These are phyloP conservation scores for Phaeodactylum tricornutum DNA, from an alignment of 108 stramenopile genomes.

Conservation along the genomic window DNA sequence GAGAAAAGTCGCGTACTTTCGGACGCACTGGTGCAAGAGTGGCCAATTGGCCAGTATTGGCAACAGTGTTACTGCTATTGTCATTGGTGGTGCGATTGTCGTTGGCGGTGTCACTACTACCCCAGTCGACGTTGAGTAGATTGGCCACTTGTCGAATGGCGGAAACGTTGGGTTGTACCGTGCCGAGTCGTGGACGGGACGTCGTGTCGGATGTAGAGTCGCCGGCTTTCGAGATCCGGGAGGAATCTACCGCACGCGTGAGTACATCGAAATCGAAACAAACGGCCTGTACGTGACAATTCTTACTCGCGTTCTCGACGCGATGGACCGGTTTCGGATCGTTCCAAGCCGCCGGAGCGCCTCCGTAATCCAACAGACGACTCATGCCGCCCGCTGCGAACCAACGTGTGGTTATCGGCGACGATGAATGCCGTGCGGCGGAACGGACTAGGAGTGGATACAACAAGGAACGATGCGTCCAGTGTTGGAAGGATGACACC, in stretches of 20 bases:
- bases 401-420: too few species aligned
- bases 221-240: background rate
- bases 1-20: slow-evolving; percentile 4
- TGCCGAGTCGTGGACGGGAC: background rate
- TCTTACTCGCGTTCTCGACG: slow-evolving; percentile 59
- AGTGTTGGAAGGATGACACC: too few species aligned
- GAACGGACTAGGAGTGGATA: too few species aligned
- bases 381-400: too few species aligned
- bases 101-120: too few species aligned
- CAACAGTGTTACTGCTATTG: too few species aligned
- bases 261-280: slow-evolving; percentile 75
- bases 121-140: slow-evolving; percentile 41
- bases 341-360: background rate
- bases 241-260: slow-evolving; percentile 8
- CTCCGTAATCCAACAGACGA: background rate
- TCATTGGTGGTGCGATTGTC: background rate
- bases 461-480: too few species aligned
- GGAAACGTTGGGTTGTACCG: slow-evolving; percentile 20
- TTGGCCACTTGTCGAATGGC: slow-evolving; percentile 42
- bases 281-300: slow-evolving; percentile 66
- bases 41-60: slow-evolving; percentile 7
- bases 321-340: slow-evolving; percentile 17
- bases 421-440: too few species aligned
- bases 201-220: background rate
- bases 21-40: background rate